phyloP scores from a whole-genome alignment of 176 grass and related monocot species.

The Secale cereale region DNA sequence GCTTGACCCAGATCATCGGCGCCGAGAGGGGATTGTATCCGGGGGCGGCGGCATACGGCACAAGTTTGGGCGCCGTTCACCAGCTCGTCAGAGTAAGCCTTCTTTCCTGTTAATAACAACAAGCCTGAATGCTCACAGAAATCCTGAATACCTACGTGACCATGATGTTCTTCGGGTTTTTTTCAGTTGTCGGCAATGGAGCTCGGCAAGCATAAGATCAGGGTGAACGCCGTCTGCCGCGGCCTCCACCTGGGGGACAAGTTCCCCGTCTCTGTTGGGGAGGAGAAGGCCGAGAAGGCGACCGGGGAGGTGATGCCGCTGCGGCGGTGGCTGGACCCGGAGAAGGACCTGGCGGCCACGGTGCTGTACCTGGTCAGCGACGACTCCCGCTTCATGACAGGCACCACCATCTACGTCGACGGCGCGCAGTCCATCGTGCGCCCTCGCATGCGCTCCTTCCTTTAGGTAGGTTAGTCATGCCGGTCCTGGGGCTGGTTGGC shows the following conservation, averaged over 20 bases:
- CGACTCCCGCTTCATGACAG: constrained; percentile 90
- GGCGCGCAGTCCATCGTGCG: constrained; percentile 85
- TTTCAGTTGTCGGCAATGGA: constrained; percentile 82
- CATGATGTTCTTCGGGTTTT: not conserved
- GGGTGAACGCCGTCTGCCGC: constrained; percentile 70
- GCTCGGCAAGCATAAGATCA: constrained; percentile 85
- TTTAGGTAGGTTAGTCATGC: constrained; percentile 16
- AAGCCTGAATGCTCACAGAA: not conserved
- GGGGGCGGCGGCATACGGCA: constrained; percentile 70
- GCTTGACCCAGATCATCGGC: constrained; percentile 84
- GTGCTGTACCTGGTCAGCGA: constrained; percentile 80
- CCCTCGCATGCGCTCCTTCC: constrained; percentile 79
- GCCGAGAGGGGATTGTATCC: constrained; percentile 89
- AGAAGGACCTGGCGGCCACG: constrained; percentile 78
- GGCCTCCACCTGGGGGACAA: constrained; percentile 73
- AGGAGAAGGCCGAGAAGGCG: constrained; percentile 49
- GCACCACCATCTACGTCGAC: constrained; percentile 76
- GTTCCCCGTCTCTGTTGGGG: constrained; percentile 52
- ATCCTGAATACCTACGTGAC: not conserved
- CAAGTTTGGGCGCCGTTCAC: constrained; percentile 77
- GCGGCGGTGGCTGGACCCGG: constrained; percentile 74
- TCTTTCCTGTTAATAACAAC: not conserved
- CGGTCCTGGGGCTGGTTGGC: not conserved
- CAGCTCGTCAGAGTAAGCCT: constrained; percentile 76
- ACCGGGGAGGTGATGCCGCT: constrained; percentile 61